Evolutionary conservation across 805 yeast species (phyloP), one percentile per base, ranked within the genome.

Genomic region (Maudiozyma barnettii): DNA sequence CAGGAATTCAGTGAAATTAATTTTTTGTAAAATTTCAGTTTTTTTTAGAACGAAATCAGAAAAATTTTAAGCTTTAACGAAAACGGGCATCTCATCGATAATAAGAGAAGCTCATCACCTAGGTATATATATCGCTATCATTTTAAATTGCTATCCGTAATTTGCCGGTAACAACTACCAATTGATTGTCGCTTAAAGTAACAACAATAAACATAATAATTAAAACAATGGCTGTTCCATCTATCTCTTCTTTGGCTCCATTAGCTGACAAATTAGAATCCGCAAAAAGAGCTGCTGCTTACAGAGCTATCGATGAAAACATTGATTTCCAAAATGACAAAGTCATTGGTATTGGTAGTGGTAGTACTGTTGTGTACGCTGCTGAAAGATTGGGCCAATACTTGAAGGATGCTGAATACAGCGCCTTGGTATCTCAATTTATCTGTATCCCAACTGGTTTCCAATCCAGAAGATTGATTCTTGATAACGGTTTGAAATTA

Each of bases 401-500:
- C 45, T 45, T 61, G 41, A 51, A 68, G 53, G 71, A 71, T 37
- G 67, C 70, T 43, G 78, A 82, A 59, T 56, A 62, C 22, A 41
- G 45, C 13, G 47, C 48, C 5, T 36, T 42, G 16, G 63, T 58
- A 4, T 52, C 64, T 12, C 63, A 75, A 39, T 80, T 86, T 54
- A 76, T 80, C 30, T 93, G 96, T 67, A 80, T 93, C 41, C 95
- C 99, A 44, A 93, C 99, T 1, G 99, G 99, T 1, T 93, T 90
- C 74, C 99, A 93, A 69, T 84, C 95, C 41, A 84, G 84, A 59
- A 87, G 82, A 58, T 75, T 93, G 55, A 90, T 93, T 56, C 70
- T 87, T 49, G 84, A 78, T 49, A 89, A 89, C 57, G 93, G 93
- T 0, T 73, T 93, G 52, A 74, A 66, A 38, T 72, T 90, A 53